Percentiles rank a stretch among this genome's conserved stretches.
phyloP scores from a whole-genome alignment of 108 stramenopile genomes.

The Craspedostauros australis region DNA sequence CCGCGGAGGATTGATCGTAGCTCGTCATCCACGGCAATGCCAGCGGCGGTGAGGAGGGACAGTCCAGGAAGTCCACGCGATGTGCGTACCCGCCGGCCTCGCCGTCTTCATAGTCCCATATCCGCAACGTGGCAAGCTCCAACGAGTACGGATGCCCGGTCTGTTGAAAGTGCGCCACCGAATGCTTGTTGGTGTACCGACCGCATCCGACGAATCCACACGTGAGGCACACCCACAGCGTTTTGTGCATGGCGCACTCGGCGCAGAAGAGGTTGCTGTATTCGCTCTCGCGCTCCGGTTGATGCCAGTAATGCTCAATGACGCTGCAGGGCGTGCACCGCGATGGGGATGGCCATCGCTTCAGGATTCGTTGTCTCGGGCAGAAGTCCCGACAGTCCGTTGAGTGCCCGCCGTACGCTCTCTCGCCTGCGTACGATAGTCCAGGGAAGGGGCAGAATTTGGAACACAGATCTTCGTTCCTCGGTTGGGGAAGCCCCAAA shows the following conservation, averaged over 20 bases:
- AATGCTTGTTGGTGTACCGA: constrained; percentile 85
- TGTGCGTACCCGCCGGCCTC: constrained; percentile 77
- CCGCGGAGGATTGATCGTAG: neutral
- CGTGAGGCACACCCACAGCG: constrained; percentile 93
- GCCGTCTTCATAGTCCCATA: constrained; percentile 90
- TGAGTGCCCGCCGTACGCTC: too few species aligned
- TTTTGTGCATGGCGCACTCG: constrained; percentile 70
- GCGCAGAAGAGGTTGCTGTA: constrained; percentile 38
- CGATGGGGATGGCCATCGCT: constrained; percentile 53
- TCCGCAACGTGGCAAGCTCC: constrained; percentile 88
- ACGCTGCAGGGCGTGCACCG: constrained; percentile 60
- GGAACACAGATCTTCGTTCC: constrained; percentile 55
- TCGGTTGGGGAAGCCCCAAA: constrained; percentile 54
- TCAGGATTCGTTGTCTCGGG: too few species aligned
- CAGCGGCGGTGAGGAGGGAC: constrained; percentile 48
- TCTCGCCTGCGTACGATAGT: neutral
- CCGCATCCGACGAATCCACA: constrained; percentile 96
- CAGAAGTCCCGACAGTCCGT: too few species aligned
- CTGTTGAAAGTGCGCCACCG: constrained; percentile 71
- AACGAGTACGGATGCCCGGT: constrained; percentile 88
- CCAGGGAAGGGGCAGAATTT: constrained; percentile 47
- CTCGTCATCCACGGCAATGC: constrained; percentile 20
- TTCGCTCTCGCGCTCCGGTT: constrained; percentile 1
- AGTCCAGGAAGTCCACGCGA: constrained; percentile 73
- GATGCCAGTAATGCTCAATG: constrained; percentile 47